phyloP scores from a whole-genome alignment of 139 green algal species.

The Monoraphidium neglectum region DNA sequence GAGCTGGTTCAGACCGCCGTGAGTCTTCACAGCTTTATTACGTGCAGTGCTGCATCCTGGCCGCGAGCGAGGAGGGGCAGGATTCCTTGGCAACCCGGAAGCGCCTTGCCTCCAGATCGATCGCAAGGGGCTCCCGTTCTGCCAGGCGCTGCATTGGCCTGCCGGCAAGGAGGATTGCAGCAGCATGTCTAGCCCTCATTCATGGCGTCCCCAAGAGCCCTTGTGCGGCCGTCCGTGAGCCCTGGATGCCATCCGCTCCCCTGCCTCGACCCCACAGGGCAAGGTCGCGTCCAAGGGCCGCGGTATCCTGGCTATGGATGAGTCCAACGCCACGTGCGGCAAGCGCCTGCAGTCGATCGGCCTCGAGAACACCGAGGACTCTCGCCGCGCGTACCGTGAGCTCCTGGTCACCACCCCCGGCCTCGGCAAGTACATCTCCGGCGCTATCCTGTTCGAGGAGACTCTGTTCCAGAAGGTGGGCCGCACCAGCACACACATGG shows the following conservation, averaged over 20 bases:
- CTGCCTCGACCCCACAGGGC: not conserved
- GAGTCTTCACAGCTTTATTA: constrained; percentile 16
- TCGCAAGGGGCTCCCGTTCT: not conserved
- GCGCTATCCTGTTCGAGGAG: constrained; percentile 98
- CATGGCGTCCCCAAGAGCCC: too few species aligned
- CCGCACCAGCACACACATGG: too few species aligned
- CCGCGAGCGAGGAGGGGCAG: not conserved
- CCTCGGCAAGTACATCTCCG: constrained; percentile 91
- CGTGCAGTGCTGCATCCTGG: not conserved
- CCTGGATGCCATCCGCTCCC: not conserved
- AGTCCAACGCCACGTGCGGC: constrained; percentile 99
- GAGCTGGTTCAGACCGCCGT: constrained; percentile 89
- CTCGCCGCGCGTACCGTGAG: constrained; percentile 96
- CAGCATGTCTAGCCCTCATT: too few species aligned
- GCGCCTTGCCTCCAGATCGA: not conserved
- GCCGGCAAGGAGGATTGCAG: not conserved
- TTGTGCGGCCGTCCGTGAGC: too few species aligned
- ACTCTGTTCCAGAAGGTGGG: constrained; percentile 93
- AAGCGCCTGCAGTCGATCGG: constrained; percentile 96
- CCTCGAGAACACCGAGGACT: constrained; percentile 99
- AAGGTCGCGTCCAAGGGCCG: constrained; percentile 37
- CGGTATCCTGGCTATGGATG: constrained; percentile 98
- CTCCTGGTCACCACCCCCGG: constrained; percentile 92
- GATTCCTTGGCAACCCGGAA: not conserved
- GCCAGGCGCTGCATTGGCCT: not conserved